A percentile compares a stretch with the other conserved stretches of the same genome.
Evolutionary conservation across 2,329 filamentous ascomycete genomes (phyloP).

Genomic region (Bipolaris victoriae): DNA sequence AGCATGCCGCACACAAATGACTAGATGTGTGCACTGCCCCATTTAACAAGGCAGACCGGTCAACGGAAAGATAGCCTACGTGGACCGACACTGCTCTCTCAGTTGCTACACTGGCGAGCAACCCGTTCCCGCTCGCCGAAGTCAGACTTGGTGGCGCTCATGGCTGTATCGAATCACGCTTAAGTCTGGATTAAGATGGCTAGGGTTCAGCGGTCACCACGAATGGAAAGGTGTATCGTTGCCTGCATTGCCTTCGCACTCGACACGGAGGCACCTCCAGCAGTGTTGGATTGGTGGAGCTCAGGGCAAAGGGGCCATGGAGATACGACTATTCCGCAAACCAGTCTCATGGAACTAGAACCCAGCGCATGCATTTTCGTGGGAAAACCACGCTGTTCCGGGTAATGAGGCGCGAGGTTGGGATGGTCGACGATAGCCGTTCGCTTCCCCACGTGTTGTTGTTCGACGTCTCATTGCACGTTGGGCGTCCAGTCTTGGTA

Average conservation of each 20-base stretch:
- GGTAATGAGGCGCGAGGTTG: not conserved
- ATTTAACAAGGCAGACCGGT: slow-evolving; percentile 20
- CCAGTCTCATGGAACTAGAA: not conserved
- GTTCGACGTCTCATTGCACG: slow-evolving; percentile 29
- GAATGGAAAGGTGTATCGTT: not conserved
- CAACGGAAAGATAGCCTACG: slow-evolving; percentile 12
- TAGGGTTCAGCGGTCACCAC: slow-evolving; percentile 1
- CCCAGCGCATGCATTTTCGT: not conserved
- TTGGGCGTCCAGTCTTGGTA: slow-evolving; percentile 7
- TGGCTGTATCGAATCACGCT: slow-evolving; percentile 3
- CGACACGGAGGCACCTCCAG: not conserved
- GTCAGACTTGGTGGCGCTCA: slow-evolving; percentile 16
- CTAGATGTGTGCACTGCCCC: slow-evolving; percentile 13
- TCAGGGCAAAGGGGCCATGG: not conserved
- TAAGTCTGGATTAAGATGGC: slow-evolving; percentile 6
- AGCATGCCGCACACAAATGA: slow-evolving; percentile 3
- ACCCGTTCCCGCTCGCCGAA: slow-evolving; percentile 4
- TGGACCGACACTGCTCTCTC: slow-evolving; percentile 1
- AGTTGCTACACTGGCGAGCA: slow-evolving; percentile 4
- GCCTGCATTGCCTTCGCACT: not conserved
- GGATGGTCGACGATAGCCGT: slow-evolving; percentile 18
- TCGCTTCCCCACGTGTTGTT: slow-evolving; percentile 32
- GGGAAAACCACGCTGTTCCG: slow-evolving; percentile 6
- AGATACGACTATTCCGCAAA: not conserved
- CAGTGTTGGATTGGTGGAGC: not conserved